Evolutionary conservation across 1,139 yeast genomes (phyloP).

Genomic region (Pichia sp.): DNA sequence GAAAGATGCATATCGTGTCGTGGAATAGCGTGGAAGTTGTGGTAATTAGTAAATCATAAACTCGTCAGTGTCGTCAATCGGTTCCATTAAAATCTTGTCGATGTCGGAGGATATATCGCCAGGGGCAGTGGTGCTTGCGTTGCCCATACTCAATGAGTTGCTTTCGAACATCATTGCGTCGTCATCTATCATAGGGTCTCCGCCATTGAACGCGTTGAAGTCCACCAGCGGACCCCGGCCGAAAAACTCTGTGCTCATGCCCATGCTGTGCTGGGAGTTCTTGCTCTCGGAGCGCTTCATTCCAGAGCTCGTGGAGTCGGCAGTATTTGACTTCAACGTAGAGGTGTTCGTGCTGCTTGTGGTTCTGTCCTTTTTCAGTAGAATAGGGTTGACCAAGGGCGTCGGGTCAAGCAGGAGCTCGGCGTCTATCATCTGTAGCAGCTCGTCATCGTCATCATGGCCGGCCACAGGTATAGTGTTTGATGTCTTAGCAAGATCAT

Average conservation of each 20-base stretch:
- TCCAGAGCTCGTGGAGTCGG: neutral
- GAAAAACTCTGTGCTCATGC: constrained; percentile 7
- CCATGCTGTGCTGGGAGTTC: constrained; percentile 7
- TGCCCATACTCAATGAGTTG: neutral
- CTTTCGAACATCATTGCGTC: constrained; percentile 7
- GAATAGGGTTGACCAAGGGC: constrained; percentile 10
- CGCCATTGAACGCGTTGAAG: constrained; percentile 14
- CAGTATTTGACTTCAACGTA: neutral
- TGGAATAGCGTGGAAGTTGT: neutral
- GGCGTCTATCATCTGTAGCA: constrained; percentile 16
- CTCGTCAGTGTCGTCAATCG: constrained; percentile 11
- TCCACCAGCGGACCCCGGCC: constrained; percentile 14
- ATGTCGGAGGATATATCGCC: neutral
- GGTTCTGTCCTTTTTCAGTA: constrained; percentile 7
- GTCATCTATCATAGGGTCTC: constrained; percentile 14
- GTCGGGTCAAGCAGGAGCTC: constrained; percentile 17
- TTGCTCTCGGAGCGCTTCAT: constrained; percentile 13
- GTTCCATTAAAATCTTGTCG: constrained; percentile 3
- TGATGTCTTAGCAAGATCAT: neutral
- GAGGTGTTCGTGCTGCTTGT: neutral
- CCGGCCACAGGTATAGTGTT: neutral
- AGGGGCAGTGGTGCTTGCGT: too few relatives aligned
- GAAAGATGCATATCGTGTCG: neutral
- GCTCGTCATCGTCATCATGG: constrained; percentile 11
- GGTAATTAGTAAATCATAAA: constrained; percentile 15